Evolutionary conservation across 2,329 filamentous ascomycete genomes (phyloP).

Genomic region (Fusarium oxysporum): DNA sequence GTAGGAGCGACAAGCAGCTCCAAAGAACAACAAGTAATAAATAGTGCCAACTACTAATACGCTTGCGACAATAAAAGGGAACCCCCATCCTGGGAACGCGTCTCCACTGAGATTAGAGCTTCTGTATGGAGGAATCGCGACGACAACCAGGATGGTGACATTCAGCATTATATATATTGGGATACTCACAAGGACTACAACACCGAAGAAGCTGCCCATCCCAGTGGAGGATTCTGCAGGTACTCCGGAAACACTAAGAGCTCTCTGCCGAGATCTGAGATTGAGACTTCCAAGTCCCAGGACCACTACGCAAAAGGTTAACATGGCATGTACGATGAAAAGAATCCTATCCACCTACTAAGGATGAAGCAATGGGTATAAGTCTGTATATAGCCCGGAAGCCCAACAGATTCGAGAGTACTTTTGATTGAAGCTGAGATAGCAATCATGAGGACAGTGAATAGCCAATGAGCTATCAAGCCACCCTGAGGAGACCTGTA

Average conservation of each 20-base stretch:
- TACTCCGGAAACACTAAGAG: not conserved
- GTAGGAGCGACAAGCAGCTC: not conserved
- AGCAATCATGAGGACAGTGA: not conserved
- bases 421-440: not conserved
- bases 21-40: not conserved
- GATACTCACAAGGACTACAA: not conserved
- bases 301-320: not conserved
- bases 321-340: not conserved
- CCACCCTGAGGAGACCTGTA: not conserved
- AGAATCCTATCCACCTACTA: rapidly evolving
- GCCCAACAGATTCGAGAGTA: not conserved
- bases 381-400: not conserved
- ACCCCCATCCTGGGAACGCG: not conserved
- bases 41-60: not conserved
- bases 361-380: not conserved
- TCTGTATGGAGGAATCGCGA: not conserved
- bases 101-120: not conserved
- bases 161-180: not conserved
- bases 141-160: not conserved
- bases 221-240: no score
- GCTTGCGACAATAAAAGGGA: not conserved
- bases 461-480: not conserved
- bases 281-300: not conserved
- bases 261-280: not conserved
- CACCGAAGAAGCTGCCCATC: not conserved